Conservation (phyloP, 495 filamentous ascomycete species). For the Podospora bellae-mahoneyi region DNA sequence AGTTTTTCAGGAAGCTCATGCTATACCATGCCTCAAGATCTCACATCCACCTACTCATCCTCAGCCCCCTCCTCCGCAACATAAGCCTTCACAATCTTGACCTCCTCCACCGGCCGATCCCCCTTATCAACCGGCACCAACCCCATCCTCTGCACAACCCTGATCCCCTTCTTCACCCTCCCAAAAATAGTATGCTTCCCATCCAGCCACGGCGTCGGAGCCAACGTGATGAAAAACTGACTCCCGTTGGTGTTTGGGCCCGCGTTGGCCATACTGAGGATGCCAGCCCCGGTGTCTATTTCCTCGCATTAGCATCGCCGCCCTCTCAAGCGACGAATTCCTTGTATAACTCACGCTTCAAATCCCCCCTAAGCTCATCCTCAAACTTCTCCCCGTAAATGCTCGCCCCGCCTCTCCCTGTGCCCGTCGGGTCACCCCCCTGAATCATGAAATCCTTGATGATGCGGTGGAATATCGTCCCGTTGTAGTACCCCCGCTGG, state of each 20-base stretch:
- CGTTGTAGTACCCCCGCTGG: slow-evolving; percentile 79
- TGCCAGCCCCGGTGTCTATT: slow-evolving; percentile 78
- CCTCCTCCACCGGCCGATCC: slow-evolving; percentile 77
- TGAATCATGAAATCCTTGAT: slow-evolving; percentile 98
- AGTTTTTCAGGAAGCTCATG: too few species aligned
- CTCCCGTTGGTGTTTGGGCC: slow-evolving; percentile 92
- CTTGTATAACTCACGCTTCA: slow-evolving; percentile 55
- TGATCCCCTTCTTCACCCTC: slow-evolving; percentile 79
- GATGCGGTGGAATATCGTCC: slow-evolving; percentile 84
- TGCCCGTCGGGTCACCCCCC: slow-evolving; percentile 93
- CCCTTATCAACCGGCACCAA: slow-evolving; percentile 78
- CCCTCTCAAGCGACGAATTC: too few species aligned
- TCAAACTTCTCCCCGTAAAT: slow-evolving; percentile 96
- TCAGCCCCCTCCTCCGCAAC: slow-evolving; percentile 57
- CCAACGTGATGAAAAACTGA: slow-evolving; percentile 86
- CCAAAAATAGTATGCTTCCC: slow-evolving; percentile 98
- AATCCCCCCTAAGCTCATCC: slow-evolving; percentile 71
- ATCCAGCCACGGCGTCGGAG: slow-evolving; percentile 95
- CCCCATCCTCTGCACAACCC: slow-evolving; percentile 83
- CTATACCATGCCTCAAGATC: too few species aligned
- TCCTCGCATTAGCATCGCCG: not conserved
- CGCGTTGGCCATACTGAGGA: slow-evolving; percentile 94
- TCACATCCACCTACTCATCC: slow-evolving; percentile 7
- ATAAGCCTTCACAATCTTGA: slow-evolving; percentile 72
- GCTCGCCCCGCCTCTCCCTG: slow-evolving; percentile 81